A percentile compares a stretch with the other conserved stretches of the same genome.
phyloP scores from a whole-genome alignment of 2,329 filamentous ascomycete species.

The Tolypocladium sp. region DNA sequence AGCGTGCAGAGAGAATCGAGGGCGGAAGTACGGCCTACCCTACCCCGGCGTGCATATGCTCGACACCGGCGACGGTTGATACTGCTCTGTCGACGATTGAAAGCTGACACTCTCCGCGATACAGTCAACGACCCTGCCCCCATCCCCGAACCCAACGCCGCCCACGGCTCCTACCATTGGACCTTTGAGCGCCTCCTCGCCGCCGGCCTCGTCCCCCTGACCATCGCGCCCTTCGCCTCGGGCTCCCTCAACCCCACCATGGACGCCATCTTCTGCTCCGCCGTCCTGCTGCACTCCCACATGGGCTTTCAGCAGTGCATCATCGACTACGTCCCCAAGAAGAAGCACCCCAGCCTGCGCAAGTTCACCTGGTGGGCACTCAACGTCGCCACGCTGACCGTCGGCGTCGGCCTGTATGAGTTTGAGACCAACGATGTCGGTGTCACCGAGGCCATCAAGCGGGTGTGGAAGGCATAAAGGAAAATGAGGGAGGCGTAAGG shows the following conservation, averaged over 20 bases:
- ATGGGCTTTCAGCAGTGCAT: conserved; percentile 88
- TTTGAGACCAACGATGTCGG: conserved; percentile 99
- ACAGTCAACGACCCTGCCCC: conserved; percentile 79
- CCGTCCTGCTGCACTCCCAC: conserved; percentile 86
- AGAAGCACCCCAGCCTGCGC: conserved; percentile 58
- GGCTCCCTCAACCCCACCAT: conserved; percentile 82
- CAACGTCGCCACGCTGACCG: conserved; percentile 67
- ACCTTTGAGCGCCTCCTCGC: conserved; percentile 84
- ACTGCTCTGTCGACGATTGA: background rate
- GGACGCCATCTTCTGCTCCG: conserved; percentile 76
- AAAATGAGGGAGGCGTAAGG: background rate
- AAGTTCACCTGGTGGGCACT: conserved; percentile 68
- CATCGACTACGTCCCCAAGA: conserved; percentile 80
- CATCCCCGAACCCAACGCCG: conserved; percentile 61
- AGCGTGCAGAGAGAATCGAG: conserved; percentile 55
- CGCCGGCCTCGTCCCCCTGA: conserved; percentile 74
- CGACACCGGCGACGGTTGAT: background rate
- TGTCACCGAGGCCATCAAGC: conserved; percentile 78
- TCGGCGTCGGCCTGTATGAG: conserved; percentile 87
- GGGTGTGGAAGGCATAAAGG: conserved; percentile 73
- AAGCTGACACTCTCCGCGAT: conserved; percentile 2
- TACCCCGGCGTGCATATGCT: background rate
- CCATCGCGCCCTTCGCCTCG: conserved; percentile 82
- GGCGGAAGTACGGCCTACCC: conserved; percentile 54
- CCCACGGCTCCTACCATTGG: conserved; percentile 98